A percentile compares a stretch with the other conserved stretches of the same genome.
These are phyloP conservation scores for Trichophyton benhamiae DNA, from an alignment of 2,329 filamentous ascomycete species.

Conservation along the genomic window DNA sequence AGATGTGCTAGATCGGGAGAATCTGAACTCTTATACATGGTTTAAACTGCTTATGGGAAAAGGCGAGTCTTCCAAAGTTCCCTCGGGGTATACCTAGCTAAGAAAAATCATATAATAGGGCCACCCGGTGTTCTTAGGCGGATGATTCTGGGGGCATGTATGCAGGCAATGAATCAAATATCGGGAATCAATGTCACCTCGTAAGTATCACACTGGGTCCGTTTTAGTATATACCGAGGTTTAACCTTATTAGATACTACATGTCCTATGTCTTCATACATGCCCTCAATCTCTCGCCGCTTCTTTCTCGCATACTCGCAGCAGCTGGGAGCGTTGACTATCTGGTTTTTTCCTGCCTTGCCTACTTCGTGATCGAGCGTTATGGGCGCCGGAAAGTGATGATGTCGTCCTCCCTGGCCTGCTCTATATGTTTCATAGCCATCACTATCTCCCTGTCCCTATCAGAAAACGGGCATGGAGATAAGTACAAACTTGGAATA, in stretches of 20 bases:
- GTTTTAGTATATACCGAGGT: slow-evolving; percentile 4
- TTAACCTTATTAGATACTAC: slow-evolving; percentile 20
- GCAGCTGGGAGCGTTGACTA: slow-evolving; percentile 38
- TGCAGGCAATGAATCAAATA: slow-evolving; percentile 29
- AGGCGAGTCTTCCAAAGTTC: slow-evolving; percentile 11
- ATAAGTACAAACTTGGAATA: slow-evolving; percentile 36
- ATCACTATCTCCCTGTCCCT: slow-evolving; percentile 36
- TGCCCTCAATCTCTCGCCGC: slow-evolving; percentile 27
- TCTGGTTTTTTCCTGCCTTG: slow-evolving; percentile 32
- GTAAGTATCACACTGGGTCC: slow-evolving; percentile 3
- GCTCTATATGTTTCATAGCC: slow-evolving; percentile 38
- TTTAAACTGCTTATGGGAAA: slow-evolving; percentile 32
- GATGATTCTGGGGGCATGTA: slow-evolving; percentile 36
- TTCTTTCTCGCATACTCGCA: slow-evolving; percentile 32
- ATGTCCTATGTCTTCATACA: slow-evolving; percentile 34
- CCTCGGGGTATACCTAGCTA: slow-evolving; percentile 15
- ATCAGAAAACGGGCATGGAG: slow-evolving; percentile 27
- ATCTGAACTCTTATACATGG: slow-evolving; percentile 36
- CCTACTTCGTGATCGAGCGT: slow-evolving; percentile 38
- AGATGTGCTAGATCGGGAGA: slow-evolving; percentile 32
- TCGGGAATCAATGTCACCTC: slow-evolving; percentile 27
- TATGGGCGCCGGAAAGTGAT: slow-evolving; percentile 39
- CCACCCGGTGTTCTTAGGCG: slow-evolving; percentile 31
- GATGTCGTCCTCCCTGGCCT: slow-evolving; percentile 38
- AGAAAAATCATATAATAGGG: slow-evolving; percentile 27